Conservation (phyloP, 345 rosid genomes). For the Moringa oleifera region DNA sequence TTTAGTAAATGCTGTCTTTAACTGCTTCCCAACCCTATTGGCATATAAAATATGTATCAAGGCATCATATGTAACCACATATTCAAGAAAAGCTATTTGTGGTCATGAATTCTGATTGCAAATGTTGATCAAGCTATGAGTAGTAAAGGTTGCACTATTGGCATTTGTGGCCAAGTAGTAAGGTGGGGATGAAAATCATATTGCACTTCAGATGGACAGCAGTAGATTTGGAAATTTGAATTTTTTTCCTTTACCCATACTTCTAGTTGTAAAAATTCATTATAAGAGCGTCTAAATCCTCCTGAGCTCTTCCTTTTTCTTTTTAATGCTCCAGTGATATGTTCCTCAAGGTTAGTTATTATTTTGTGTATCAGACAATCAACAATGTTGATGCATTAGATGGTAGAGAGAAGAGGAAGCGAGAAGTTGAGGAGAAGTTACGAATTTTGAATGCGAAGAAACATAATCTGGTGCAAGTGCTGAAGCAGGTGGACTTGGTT, state of each 20-base stretch:
- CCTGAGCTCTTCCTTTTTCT: too few relatives aligned
- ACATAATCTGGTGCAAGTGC: constrained; percentile 78
- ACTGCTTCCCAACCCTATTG: not conserved
- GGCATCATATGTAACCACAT: not conserved
- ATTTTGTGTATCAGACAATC: constrained; percentile 22
- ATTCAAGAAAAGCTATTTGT: not conserved
- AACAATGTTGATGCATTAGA: constrained; percentile 26
- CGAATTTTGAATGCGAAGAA: constrained; percentile 73
- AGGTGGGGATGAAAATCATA: not conserved
- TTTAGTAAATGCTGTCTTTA: not conserved
- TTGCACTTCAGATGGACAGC: not conserved
- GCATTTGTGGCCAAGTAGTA: not conserved
- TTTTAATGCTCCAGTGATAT: not conserved
- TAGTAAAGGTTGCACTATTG: too few relatives aligned
- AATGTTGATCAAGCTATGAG: too few relatives aligned
- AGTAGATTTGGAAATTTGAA: not conserved
- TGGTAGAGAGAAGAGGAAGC: constrained; percentile 52
- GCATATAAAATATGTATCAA: not conserved
- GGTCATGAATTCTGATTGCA: not conserved
- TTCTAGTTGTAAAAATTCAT: not conserved
- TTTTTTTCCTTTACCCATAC: not conserved
- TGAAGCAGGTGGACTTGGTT: constrained; percentile 60
- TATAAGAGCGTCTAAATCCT: too few relatives aligned
- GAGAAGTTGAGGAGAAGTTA: constrained; percentile 67
- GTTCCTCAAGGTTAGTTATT: not conserved